phyloP scores from a whole-genome alignment of 306 rosid species.

The Lathyrus tuberosus region DNA sequence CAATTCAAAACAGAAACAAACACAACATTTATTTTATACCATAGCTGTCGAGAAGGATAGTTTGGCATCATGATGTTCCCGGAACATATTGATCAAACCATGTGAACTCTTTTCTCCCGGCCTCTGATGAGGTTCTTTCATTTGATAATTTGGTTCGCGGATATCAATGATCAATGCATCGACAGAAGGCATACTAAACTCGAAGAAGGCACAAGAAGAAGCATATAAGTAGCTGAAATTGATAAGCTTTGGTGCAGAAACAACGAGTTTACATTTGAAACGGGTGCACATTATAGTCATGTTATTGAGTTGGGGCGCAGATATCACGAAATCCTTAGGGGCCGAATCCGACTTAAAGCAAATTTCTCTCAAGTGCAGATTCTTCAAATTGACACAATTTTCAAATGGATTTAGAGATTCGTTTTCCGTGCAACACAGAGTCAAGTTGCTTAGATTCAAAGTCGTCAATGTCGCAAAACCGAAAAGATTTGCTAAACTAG shows the following conservation, averaged over 20 bases:
- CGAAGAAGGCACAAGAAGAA: constrained; percentile 42
- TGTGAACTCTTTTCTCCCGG: constrained; percentile 35
- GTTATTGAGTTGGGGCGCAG: constrained; percentile 50
- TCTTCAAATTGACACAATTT: constrained; percentile 49
- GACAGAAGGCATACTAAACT: constrained; percentile 48
- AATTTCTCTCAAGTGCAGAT: constrained; percentile 47
- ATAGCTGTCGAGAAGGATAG: constrained; percentile 21
- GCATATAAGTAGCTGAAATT: constrained; percentile 50
- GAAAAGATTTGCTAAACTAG: constrained; percentile 39
- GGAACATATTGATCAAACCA: constrained; percentile 49
- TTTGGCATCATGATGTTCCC: constrained; percentile 39
- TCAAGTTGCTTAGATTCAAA: constrained; percentile 48
- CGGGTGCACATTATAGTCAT: constrained; percentile 46
- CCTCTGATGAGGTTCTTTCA: constrained; percentile 37
- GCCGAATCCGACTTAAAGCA: constrained; percentile 44
- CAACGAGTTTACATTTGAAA: constrained; percentile 48
- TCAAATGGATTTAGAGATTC: constrained; percentile 44
- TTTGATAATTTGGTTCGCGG: constrained; percentile 38
- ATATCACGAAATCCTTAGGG: constrained; percentile 52
- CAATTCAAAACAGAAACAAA: constrained; percentile 22
- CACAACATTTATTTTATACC: neutral
- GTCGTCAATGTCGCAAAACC: constrained; percentile 53
- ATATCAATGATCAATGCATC: constrained; percentile 45
- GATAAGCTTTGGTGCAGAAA: constrained; percentile 51
- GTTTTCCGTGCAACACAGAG: constrained; percentile 39